These are phyloP conservation scores for Saturnispora serradocipensis DNA, from an alignment of 805 yeast genomes.

Conservation along the genomic window DNA sequence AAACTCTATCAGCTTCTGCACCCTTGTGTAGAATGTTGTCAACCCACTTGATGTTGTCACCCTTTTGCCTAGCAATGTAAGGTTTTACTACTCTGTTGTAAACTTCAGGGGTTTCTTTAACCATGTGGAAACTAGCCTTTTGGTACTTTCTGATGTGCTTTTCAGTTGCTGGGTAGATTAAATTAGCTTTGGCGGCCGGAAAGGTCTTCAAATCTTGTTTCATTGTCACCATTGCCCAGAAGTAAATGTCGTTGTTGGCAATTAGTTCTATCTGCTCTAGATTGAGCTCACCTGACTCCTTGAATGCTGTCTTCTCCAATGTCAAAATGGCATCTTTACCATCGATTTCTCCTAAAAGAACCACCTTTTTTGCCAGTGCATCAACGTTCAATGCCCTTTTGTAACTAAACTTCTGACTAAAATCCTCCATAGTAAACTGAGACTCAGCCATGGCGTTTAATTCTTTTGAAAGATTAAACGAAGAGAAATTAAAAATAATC, in stretches of 20 bases:
- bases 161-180: conserved; percentile 85
- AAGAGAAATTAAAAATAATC: not conserved
- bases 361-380: conserved; percentile 59
- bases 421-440: not conserved
- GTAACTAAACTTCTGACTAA: conserved; percentile 34
- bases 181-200: conserved; percentile 63
- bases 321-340: conserved; percentile 56
- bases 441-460: not conserved
- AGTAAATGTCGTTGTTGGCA: conserved; percentile 74
- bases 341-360: conserved; percentile 59
- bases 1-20: conserved; percentile 76
- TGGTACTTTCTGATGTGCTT: conserved; percentile 72
- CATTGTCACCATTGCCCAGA: conserved; percentile 57
- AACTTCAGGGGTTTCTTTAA: conserved; percentile 74
- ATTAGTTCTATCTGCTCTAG: conserved; percentile 28
- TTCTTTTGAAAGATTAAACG: not conserved
- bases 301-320: conserved; percentile 65
- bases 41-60: conserved; percentile 83
- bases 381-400: conserved; percentile 43
- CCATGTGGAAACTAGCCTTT: conserved; percentile 48
- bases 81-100: conserved; percentile 59
- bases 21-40: conserved; percentile 71
- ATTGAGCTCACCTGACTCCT: not conserved
- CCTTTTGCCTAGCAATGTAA: conserved; percentile 66
- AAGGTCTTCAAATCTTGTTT: conserved; percentile 34